Evolutionary conservation across 2,329 filamentous ascomycete genomes (phyloP), one percentile per base, ranked within the genome.

Genomic region (Gremmenia infestans): DNA sequence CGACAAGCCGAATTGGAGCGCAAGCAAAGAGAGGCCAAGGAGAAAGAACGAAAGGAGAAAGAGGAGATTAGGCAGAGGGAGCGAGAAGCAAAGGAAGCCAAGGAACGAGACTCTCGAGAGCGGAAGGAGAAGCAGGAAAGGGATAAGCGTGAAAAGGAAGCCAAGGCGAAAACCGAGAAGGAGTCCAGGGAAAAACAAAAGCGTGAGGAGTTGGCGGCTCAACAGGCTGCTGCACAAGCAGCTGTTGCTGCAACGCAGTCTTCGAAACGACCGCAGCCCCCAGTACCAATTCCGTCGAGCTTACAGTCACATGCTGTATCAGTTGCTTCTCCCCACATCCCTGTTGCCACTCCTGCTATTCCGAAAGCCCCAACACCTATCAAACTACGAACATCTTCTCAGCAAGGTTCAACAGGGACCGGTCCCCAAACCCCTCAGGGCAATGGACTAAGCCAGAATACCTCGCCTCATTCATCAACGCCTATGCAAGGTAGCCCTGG

Each of bases 1-100:
- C 85, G 86, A 63, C 89, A 95, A 67, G 88, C 87, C 28, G 92
- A 97, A 70, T 80, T 83, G 57, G 93, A 97, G 71, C 86, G 90
- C 56, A 96, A 92, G 72, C 82, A 83, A 50, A 88, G 86, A 47
- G 89, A 94, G 71, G 82, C 85, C 46, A 90, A 88, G 68, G 89
- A 91, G 60, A 82, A 82, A 42, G 89, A 94, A 74, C 94, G 91
- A 75, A 93, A 87, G 73, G 83, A 85, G 60, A 92, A 88, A 72
- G 91, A 91, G 66, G 92, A 93, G 68, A 86, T 90, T 64, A 85
- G 88, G 25, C 83, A 88, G 65, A 88, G 81, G 66, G 92, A 96
- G 66, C 88, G 84, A 65, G 89, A 94, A 66, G 83, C 81, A 22
- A 84, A 83, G 39, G 89, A 94, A 66, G 82, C 78, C 65, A 86